These are phyloP conservation scores for Eucalyptus curtisii DNA, from an alignment of 345 rosid species.

Conservation along the genomic window DNA sequence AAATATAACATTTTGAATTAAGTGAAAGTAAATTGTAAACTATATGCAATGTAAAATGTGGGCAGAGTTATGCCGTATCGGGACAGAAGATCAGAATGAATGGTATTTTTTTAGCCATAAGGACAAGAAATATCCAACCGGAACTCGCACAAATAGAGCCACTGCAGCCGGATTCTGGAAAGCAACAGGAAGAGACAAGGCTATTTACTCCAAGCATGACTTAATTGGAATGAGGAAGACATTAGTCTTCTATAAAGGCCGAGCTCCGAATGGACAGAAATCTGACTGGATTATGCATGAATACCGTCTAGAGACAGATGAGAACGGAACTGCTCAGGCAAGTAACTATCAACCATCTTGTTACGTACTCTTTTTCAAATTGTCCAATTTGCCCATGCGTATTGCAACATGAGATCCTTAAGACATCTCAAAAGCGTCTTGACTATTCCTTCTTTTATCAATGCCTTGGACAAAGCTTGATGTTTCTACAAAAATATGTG, in stretches of 20 bases:
- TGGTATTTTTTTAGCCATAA: constrained; percentile 98
- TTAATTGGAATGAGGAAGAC: constrained; percentile 97
- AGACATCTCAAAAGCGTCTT: background rate
- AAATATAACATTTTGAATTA: background rate
- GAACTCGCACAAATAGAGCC: constrained; percentile 95
- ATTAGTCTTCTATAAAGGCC: constrained; percentile 79
- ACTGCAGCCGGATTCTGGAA: constrained; percentile 98
- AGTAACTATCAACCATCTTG: background rate
- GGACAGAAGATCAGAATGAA: constrained; percentile 76
- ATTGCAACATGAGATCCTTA: background rate
- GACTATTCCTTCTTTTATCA: background rate
- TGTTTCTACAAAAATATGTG: background rate
- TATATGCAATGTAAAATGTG: background rate
- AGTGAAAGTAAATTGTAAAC: background rate
- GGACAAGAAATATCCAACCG: constrained; percentile 95
- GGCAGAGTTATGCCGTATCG: constrained; percentile 73
- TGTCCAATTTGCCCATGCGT: background rate
- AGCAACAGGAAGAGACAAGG: constrained; percentile 98
- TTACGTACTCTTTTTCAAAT: background rate
- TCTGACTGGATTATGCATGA: constrained; percentile 99
- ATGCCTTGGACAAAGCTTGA: background rate
- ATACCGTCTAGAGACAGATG: constrained; percentile 89
- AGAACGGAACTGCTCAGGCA: constrained; percentile 75
- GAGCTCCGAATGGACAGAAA: constrained; percentile 93
- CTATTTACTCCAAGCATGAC: constrained; percentile 67